phyloP scores from a whole-genome alignment of 2,329 filamentous ascomycete species.

The Penicillium sp. region DNA sequence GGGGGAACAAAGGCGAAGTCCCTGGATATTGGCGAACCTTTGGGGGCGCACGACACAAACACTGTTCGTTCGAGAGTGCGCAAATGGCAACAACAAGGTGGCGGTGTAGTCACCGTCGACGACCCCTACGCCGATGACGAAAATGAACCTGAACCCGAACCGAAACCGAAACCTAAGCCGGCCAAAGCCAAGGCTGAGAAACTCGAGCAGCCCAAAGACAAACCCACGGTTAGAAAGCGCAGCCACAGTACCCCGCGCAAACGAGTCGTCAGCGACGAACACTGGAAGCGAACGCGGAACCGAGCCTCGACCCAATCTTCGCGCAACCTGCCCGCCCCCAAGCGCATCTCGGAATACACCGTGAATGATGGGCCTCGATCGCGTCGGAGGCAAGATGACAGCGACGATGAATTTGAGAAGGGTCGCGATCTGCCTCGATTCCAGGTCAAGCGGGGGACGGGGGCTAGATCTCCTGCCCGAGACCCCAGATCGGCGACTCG shows the following conservation, averaged over 20 bases:
- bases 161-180: constrained; percentile 28
- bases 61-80: constrained; percentile 78
- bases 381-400: constrained; percentile 29
- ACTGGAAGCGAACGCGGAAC: constrained; percentile 67
- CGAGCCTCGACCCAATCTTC: constrained; percentile 45
- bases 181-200: constrained; percentile 22
- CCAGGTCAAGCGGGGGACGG: constrained; percentile 31
- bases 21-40: constrained; percentile 52
- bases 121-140: constrained; percentile 61
- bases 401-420: constrained; percentile 26
- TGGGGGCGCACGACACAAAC: constrained; percentile 62
- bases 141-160: constrained; percentile 26
- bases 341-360: constrained; percentile 46
- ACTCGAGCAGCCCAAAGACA: constrained; percentile 29
- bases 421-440: constrained; percentile 24
- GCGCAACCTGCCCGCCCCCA: constrained; percentile 44
- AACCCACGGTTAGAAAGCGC: constrained; percentile 31
- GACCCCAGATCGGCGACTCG: constrained; percentile 25
- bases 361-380: constrained; percentile 32
- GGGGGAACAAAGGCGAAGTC: constrained; percentile 59
- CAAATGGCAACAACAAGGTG: constrained; percentile 80
- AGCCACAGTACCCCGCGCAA: constrained; percentile 74
- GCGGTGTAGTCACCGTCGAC: constrained; percentile 64
- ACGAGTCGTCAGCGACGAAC: constrained; percentile 87
- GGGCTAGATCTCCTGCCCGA: constrained; percentile 25